These are phyloP conservation scores for Ustilago bromivora DNA, from an alignment of 1,284 basidiomycete genomes.

Conservation along the genomic window DNA sequence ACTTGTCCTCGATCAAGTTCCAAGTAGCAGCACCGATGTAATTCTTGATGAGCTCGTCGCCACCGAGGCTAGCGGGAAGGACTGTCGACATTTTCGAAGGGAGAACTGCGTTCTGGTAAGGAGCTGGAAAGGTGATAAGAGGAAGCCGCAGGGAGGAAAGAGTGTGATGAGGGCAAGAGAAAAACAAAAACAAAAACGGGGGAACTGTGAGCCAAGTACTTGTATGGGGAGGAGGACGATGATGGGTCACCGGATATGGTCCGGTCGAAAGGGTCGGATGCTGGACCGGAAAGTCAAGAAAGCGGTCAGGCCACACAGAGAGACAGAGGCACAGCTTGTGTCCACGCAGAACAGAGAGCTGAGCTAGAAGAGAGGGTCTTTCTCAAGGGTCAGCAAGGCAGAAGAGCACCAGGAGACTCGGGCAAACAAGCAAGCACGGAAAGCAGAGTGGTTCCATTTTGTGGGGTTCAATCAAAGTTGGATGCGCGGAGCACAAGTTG, in stretches of 20 bases:
- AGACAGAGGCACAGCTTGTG: background rate
- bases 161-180: background rate
- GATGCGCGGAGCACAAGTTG: too few species aligned
- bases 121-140: background rate
- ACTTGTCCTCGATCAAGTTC: conserved; percentile 69
- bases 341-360: background rate
- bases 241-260: conserved; percentile 16
- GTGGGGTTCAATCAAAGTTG: background rate
- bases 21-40: conserved; percentile 66
- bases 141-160: background rate
- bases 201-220: background rate
- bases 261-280: conserved; percentile 12
- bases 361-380: background rate
- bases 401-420: conserved; percentile 8
- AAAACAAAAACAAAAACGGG: background rate
- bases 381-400: background rate
- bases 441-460: background rate
- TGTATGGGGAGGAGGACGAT: background rate
- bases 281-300: conserved; percentile 18
- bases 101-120: background rate
- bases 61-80: conserved; percentile 36
- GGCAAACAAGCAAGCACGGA: background rate
- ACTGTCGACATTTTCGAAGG: conserved; percentile 35
- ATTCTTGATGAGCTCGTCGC: conserved; percentile 55
- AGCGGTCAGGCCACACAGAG: conserved; percentile 6